These are phyloP conservation scores for Zygoascus sp. DNA, from an alignment of 1,139 yeast genomes.

Conservation along the genomic window DNA sequence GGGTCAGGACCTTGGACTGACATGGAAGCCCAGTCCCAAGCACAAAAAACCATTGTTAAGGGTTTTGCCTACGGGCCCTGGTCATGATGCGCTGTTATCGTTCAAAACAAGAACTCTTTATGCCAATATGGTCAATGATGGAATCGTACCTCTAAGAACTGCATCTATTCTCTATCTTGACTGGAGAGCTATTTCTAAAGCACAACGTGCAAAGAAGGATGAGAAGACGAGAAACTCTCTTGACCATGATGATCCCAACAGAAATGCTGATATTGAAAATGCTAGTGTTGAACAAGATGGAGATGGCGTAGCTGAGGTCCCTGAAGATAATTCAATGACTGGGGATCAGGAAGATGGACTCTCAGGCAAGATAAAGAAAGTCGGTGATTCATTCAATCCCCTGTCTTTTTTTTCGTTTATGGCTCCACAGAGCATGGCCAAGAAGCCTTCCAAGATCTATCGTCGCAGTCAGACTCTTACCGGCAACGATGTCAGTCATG, in stretches of 20 bases:
- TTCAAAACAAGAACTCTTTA: constrained; percentile 71
- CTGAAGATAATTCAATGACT: constrained; percentile 26
- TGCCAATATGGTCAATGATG: constrained; percentile 80
- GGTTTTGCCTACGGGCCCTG: constrained; percentile 75
- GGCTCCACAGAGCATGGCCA: constrained; percentile 33
- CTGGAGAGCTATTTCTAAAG: constrained; percentile 58
- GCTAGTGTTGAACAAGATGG: constrained; percentile 5
- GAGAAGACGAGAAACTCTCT: not conserved
- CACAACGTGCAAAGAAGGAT: constrained; percentile 39
- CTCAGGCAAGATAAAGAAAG: not conserved
- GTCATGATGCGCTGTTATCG: constrained; percentile 57
- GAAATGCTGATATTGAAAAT: constrained; percentile 8
- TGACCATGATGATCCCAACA: constrained; percentile 13
- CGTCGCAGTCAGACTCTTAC: constrained; percentile 32
- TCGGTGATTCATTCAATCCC: constrained; percentile 10
- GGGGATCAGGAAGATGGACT: constrained; percentile 19
- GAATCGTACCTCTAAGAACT: constrained; percentile 89
- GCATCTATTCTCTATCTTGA: constrained; percentile 75
- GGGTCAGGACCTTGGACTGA: constrained; percentile 84
- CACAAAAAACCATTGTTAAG: constrained; percentile 58
- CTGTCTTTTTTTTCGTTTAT: constrained; percentile 29
- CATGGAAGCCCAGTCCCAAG: constrained; percentile 36
- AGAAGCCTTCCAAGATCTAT: constrained; percentile 32
- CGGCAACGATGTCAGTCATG: constrained; percentile 26
- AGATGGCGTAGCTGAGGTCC: constrained; percentile 34